A percentile compares a stretch with the other conserved stretches of the same genome.
These are phyloP conservation scores for Thermothelomyces thermophilus DNA, from an alignment of 2,329 filamentous ascomycete species.

Conservation along the genomic window DNA sequence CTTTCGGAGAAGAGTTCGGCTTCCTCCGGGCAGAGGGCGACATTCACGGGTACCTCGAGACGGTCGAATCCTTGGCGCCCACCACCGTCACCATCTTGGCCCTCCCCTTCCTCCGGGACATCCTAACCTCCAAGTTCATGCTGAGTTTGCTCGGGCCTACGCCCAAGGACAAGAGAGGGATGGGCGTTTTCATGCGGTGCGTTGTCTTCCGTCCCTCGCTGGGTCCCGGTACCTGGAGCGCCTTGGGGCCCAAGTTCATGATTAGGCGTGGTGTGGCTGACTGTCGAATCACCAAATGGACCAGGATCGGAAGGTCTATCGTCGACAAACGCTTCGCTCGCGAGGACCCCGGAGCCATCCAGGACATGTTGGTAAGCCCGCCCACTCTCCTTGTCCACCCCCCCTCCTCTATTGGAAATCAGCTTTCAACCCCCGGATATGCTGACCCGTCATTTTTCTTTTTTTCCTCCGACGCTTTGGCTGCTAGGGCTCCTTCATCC, in stretches of 20 bases:
- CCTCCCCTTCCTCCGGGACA: slow-evolving; percentile 36
- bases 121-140: slow-evolving; percentile 30
- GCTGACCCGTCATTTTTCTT: too few species aligned
- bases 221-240: too few species aligned
- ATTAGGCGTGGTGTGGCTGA: too few species aligned
- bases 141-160: slow-evolving; percentile 33
- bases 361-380: slow-evolving; percentile 42
- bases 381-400: too few species aligned
- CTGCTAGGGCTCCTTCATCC: slow-evolving; percentile 19
- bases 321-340: slow-evolving; percentile 38
- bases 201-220: slow-evolving; percentile 12
- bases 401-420: too few species aligned
- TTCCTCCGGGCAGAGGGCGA: slow-evolving; percentile 38
- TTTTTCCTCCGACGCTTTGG: too few species aligned
- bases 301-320: slow-evolving; percentile 38
- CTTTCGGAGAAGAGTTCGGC: slow-evolving; percentile 43
- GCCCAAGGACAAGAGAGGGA: slow-evolving; percentile 28
- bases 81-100: slow-evolving; percentile 22
- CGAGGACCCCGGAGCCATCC: slow-evolving; percentile 34
- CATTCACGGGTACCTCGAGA: slow-evolving; percentile 37
- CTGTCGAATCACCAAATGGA: too few species aligned
- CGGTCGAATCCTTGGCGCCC: slow-evolving; percentile 24
- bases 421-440: too few species aligned
- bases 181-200: slow-evolving; percentile 27
- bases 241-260: too few species aligned